Percentiles rank a stretch among this genome's conserved stretches.
These are phyloP conservation scores for Paecilomyces niveus DNA, from an alignment of 2,329 filamentous ascomycete species.

Conservation along the genomic window DNA sequence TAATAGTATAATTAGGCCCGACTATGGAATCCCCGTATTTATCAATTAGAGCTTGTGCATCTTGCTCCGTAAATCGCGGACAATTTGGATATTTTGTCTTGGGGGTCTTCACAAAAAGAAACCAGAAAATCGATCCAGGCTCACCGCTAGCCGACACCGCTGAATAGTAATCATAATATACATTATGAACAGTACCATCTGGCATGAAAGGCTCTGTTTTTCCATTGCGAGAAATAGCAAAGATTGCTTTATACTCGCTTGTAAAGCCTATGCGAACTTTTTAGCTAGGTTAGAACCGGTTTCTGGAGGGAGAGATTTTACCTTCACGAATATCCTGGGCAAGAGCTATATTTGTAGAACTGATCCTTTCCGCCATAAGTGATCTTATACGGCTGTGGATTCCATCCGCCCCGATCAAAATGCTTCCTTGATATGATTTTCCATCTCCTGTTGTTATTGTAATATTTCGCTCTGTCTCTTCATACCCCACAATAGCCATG, in stretches of 20 bases:
- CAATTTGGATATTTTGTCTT: constrained; percentile 7
- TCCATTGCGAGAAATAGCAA: constrained; percentile 11
- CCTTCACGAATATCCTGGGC: constrained; percentile 3
- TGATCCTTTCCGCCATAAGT: constrained; percentile 19
- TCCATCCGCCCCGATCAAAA: constrained; percentile 36
- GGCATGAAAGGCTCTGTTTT: constrained; percentile 4
- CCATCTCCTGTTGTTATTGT: constrained; percentile 27
- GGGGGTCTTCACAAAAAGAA: constrained; percentile 8
- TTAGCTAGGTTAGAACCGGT: too few species aligned
- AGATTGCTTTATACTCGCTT: constrained; percentile 17
- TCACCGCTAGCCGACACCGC: constrained; percentile 7
- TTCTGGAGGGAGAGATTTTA: neutral
- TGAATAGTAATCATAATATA: constrained; percentile 11
- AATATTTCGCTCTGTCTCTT: constrained; percentile 11
- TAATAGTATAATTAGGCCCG: constrained; percentile 13
- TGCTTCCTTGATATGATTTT: constrained; percentile 19
- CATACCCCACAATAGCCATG: constrained; percentile 5
- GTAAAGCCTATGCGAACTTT: constrained; percentile 5
- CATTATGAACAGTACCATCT: constrained; percentile 6
- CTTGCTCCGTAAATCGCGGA: constrained; percentile 8
- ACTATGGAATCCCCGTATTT: constrained; percentile 6
- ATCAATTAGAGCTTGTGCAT: constrained; percentile 7
- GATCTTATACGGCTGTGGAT: constrained; percentile 29
- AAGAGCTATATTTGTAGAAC: neutral
- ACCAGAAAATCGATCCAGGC: constrained; percentile 12